Evolutionary conservation across 768 basidiomycete genomes (phyloP), one percentile per base, ranked within the genome.

Genomic region (Obba rivulosa): DNA sequence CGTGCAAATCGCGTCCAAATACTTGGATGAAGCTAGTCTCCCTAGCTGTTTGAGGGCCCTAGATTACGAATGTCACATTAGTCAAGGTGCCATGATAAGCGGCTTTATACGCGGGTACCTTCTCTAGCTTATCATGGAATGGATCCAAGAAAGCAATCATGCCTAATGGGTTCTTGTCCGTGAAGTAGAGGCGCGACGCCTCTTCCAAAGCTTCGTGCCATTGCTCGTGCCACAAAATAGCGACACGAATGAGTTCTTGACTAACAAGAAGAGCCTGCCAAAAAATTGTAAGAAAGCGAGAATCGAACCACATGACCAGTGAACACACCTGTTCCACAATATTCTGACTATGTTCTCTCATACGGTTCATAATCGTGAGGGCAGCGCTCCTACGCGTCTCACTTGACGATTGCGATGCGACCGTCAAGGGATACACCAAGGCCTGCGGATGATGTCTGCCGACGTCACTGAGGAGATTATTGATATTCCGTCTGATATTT

Each of bases 131-230:
- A 42, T 94, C 88, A 56, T 99, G 96, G 49, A 98, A 70, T 2
- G 94, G 95, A 57, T 93, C 92, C 41, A 99, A 68, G 11, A 81
- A 86, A 20, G 83, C 85, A 58, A 97, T 96, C 96, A 99, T 99
- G 5, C 89, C 96, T 50, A 92, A 88, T 2, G 95, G 86, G 64
- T 99, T 96, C 60, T 92, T 88, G 57, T 98, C 96, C 9, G 91
- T 93, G 74, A 94, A 99, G 71, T 93, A 99, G 40, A 92, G 69
- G 36, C 96, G 80, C 7, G 94, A 96, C 5, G 96, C 96, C 66
- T 99, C 96, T 69, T 99, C 96, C 18, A 99, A 73, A 16, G 92
- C 93, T 69, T 99, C 96, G 58, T 97, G 93, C 96, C 96, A 99
- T 54, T 93, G 73, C 65, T 99, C 96, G 57, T 98, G 94, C 96